A percentile compares a stretch with the other conserved stretches of the same genome.
phyloP scores from a whole-genome alignment of 2,329 filamentous ascomycete genomes.

The Trichoderma gracile region DNA sequence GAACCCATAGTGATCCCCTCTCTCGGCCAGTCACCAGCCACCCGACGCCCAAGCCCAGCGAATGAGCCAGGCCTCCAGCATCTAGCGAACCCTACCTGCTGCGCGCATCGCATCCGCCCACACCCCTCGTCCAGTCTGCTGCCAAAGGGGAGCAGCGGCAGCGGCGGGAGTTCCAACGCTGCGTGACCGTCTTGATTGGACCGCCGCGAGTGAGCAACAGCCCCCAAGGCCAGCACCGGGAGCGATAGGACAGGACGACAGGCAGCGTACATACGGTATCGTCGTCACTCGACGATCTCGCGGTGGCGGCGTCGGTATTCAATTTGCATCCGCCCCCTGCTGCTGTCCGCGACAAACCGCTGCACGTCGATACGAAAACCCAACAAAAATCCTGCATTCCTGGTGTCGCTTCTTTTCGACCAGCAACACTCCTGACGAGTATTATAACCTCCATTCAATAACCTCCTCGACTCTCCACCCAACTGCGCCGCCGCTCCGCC shows the following conservation, averaged over 20 bases:
- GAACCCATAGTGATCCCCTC: background rate
- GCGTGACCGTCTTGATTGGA: conserved; percentile 11
- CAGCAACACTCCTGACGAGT: background rate
- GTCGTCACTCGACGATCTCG: conserved; percentile 14
- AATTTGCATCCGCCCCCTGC: conserved; percentile 11
- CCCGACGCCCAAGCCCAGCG: conserved; percentile 4
- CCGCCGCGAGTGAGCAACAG: conserved; percentile 4
- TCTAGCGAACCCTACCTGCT: conserved; percentile 19
- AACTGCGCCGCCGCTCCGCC: conserved; percentile 19
- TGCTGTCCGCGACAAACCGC: background rate
- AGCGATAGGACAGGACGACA: background rate
- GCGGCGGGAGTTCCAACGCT: conserved; percentile 8
- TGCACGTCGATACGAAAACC: background rate
- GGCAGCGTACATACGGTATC: no score
- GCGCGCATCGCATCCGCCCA: conserved; percentile 11
- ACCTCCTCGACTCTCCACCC: background rate
- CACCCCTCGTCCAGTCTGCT: conserved; percentile 1
- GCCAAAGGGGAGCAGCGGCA: conserved; percentile 5
- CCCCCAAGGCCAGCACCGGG: background rate
- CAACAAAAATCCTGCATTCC: background rate
- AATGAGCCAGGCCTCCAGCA: conserved; percentile 19
- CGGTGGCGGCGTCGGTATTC: conserved; percentile 18
- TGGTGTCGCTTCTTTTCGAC: background rate
- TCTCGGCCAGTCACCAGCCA: conserved; percentile 15
- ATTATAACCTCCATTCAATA: no score